Base-by-base conservation (phyloP, 352 stramenopile genomes). In the Poterioochromonas sp. region DNA sequence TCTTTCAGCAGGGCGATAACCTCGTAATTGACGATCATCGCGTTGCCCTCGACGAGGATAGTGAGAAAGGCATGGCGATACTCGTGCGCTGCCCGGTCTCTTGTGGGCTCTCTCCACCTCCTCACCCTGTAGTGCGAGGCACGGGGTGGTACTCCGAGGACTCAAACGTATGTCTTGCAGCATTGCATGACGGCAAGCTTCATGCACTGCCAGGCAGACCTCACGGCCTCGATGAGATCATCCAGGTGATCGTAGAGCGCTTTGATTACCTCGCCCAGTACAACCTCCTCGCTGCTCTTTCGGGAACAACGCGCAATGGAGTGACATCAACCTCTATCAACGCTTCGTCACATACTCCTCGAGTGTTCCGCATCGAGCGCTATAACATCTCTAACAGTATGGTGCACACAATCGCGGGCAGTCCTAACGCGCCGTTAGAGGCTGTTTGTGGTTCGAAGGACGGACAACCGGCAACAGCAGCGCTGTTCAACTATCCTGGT, bases 21-120 rank as follows among this genome's bases (percentile, higher is more conserved):
- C 79, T 89, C 0, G 86, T 88, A 39, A 80, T 91, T 62, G 86
- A 91, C 68, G 86, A 90, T 69, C 70, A 82, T 49, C 70, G 81
- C 51, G 81, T 71, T n/a, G 53, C 80, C 12, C 79, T 92, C 0
- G 87, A 91, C 60, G 89, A 97, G 84, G 90, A 96, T 84, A 77
- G 84, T 1, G 89, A 94, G 80, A 88, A 94, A 77, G 91, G 92
- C 26, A 93, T 88, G 58, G 89, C 86, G 5, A 85, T 96, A 73
- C 92, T 94, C 54, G 70, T 88, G 22, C n/a, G 29, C 22, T 87
- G 71, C 34, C 71, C 71, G 5, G 47, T 15, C 0, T 26, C 1
- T 3, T 78, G 71, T 69, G 69, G 5, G 15, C 11, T 2, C 62
- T 20, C 18, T 62, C 15, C 34, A 5, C 8, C 5, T 49, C 5